Evolutionary conservation across 257 asterid species (phyloP).

Genomic region (Solanum virginianum): DNA sequence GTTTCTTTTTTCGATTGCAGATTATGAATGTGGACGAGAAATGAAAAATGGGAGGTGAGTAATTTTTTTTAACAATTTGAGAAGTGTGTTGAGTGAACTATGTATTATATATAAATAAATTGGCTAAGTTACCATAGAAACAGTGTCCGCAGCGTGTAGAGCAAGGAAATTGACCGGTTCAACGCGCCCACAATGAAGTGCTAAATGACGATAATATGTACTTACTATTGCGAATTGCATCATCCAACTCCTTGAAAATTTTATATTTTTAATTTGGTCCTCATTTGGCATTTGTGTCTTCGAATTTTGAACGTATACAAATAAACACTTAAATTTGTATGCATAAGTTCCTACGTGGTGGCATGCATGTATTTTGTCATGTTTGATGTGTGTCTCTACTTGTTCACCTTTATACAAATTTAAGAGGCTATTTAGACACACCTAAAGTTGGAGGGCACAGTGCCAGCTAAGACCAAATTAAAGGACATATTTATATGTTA

Average conservation of each 20-base stretch:
- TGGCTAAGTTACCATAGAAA: neutral
- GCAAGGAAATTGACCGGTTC: neutral
- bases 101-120: neutral
- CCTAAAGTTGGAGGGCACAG: too few species aligned
- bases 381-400: too few species aligned
- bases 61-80: neutral
- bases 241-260: neutral
- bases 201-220: neutral
- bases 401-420: too few species aligned
- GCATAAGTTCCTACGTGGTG: too few species aligned
- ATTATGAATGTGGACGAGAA: neutral
- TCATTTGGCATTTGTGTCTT: too few species aligned
- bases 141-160: neutral
- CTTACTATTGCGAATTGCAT: neutral
- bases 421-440: too few species aligned
- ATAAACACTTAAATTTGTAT: too few species aligned
- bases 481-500: too few species aligned
- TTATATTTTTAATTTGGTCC: too few species aligned
- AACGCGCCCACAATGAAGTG: neutral
- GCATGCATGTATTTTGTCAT: too few species aligned
- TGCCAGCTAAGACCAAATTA: too few species aligned
- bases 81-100: neutral
- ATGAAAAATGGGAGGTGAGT: neutral
- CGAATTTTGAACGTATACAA: fast-evolving
- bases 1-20: neutral